These are phyloP conservation scores for Gonium pectorale DNA, from an alignment of 139 green algal species.

Conservation along the genomic window DNA sequence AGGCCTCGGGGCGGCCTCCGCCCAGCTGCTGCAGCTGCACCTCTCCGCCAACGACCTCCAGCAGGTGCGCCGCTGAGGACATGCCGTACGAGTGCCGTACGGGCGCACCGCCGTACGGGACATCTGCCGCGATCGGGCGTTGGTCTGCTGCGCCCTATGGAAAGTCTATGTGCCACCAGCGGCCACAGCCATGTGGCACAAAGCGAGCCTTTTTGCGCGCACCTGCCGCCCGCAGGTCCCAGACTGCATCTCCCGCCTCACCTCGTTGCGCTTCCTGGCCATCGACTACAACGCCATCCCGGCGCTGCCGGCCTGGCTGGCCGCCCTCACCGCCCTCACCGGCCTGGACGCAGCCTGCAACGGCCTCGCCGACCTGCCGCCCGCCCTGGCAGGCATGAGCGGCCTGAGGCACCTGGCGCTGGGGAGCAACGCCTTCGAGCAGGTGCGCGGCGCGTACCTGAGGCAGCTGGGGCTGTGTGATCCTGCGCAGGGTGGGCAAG, in stretches of 20 bases:
- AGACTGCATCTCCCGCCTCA: conserved; percentile 27
- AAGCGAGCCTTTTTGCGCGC: neutral
- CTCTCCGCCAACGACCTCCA: conserved; percentile 58
- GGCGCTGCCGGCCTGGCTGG: conserved; percentile 2
- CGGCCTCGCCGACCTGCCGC: conserved; percentile 61
- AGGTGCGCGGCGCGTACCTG: too few relatives aligned
- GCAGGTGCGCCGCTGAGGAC: neutral
- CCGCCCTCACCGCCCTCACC: conserved; percentile 36
- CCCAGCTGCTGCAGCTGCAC: conserved; percentile 30
- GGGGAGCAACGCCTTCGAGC: conserved; percentile 59
- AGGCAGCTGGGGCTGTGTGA: too few relatives aligned
- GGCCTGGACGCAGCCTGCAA: conserved; percentile 68
- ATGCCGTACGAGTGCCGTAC: too few relatives aligned
- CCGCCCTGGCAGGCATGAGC: conserved; percentile 32
- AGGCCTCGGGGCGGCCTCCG: neutral
- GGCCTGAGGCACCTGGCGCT: conserved; percentile 47
- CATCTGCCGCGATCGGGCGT: too few relatives aligned
- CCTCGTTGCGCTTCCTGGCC: conserved; percentile 52
- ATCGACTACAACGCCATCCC: conserved; percentile 68
- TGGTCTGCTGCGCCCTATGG: too few relatives aligned
- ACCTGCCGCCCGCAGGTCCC: neutral
- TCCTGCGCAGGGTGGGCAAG: too few relatives aligned
- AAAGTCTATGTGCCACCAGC: too few relatives aligned
- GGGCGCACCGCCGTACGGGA: too few relatives aligned
- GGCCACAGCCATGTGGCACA: neutral